These are phyloP conservation scores for Phaeotremella skinneri DNA, from an alignment of 768 basidiomycete genomes.

Conservation along the genomic window DNA sequence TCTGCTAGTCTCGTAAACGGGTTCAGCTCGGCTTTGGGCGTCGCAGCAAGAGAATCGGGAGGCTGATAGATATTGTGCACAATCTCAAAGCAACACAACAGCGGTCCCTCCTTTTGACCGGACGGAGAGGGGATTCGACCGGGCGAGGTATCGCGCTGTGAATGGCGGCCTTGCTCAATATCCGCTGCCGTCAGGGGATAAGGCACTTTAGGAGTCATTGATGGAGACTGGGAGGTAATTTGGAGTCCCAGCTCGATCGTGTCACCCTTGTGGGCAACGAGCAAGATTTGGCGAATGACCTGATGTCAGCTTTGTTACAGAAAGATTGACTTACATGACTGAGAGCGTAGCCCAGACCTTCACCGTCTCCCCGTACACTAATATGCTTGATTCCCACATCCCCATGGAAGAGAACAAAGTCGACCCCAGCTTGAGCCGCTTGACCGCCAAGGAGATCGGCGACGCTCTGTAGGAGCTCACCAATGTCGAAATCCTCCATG, in stretches of 20 bases:
- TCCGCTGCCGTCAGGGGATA: constrained; percentile 34
- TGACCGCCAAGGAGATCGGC: constrained; percentile 83
- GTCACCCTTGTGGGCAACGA: constrained; percentile 68
- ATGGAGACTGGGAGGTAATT: constrained; percentile 49
- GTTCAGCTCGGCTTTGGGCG: constrained; percentile 38
- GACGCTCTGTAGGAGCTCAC: constrained; percentile 81
- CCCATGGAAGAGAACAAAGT: constrained; percentile 84
- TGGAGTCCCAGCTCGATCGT: constrained; percentile 78
- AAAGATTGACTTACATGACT: constrained; percentile 67
- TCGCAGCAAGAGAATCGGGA: constrained; percentile 23
- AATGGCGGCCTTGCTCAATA: constrained; percentile 20
- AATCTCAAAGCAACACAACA: constrained; percentile 63
- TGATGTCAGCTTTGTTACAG: constrained; percentile 47
- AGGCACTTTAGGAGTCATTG: constrained; percentile 38
- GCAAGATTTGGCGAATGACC: constrained; percentile 80
- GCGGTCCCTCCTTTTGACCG: constrained; percentile 51
- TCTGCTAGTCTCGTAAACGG: constrained; percentile 32
- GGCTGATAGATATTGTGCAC: constrained; percentile 56
- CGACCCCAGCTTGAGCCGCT: constrained; percentile 78
- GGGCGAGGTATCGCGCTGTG: constrained; percentile 26
- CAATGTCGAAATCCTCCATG: constrained; percentile 81
- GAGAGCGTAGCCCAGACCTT: constrained; percentile 73
- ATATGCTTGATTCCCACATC: constrained; percentile 85
- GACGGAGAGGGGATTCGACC: constrained; percentile 41
- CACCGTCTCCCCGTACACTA: constrained; percentile 79